Base-by-base conservation (phyloP, 2,329 filamentous ascomycete species). In the Chalaropsis ovoidea region DNA sequence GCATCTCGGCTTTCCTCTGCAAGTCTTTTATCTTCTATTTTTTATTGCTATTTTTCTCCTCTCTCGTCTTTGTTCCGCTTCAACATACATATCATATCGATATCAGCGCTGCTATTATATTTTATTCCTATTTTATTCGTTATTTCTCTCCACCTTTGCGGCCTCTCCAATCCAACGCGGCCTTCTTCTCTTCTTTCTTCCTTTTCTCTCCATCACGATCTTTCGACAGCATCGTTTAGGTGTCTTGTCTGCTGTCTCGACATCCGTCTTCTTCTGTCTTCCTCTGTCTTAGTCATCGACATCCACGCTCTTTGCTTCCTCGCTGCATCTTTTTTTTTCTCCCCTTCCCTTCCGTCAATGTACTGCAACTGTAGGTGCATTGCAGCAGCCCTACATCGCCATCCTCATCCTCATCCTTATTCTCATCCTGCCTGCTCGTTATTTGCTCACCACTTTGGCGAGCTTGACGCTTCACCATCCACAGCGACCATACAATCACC, bases 331-430 rank as follows among this genome's bases (percentile, higher is more conserved):
- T 52, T 24, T 52, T 52, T 3, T 24, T 24, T 52, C 22, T 24
- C 47, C 19, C 19, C 27, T 49, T 39, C 15, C 24, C 19, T 24
- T 27, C 22, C 22, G 22, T 27, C 47, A 52, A 52, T 52, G 47
- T 27, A 17, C 54, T 58, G 27, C n/a, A 27, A 19, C n/a, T 35
- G 54, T 39, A 19, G n/a, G 13, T 58, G 54, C 54, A 19, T 58
- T 39, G 27, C 54, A 35, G 17, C n/a, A 58, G 15, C n/a, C n/a
- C 27, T 58, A n/a, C 54, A 58, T 58, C 27, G 54, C 27, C n/a
- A 11, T 15, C 13, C 52, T 56, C 22, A 22, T n/a, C 10, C 54
- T 35, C 35, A 39, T 39, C 35, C 35, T 6, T 11, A 19, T 22
- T n/a, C 27, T 39, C 24, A 22, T n/a, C 10, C 54, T n/a, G 10